These are phyloP conservation scores for Scenedesmus sp. DNA, from an alignment of 163 green algal genomes.

Conservation along the genomic window DNA sequence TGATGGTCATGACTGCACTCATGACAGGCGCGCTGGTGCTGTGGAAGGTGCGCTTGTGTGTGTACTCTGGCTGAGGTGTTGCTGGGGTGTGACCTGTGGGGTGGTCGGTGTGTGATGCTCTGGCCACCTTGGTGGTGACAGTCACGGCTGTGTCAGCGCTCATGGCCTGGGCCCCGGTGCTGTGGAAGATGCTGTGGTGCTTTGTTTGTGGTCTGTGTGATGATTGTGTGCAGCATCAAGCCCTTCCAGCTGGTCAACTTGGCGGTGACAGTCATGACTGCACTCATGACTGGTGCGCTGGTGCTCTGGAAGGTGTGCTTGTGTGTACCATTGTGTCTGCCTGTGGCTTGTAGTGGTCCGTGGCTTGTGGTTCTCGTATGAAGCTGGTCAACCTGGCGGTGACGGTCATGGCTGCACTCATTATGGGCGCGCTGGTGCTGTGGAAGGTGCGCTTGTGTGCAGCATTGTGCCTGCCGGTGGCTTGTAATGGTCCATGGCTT, in stretches of 20 bases:
- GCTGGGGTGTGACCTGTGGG: no score
- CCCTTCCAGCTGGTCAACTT: constrained; percentile 76
- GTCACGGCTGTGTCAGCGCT: not conserved
- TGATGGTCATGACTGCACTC: constrained; percentile 64
- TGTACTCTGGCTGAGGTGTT: no score
- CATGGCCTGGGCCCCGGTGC: no score
- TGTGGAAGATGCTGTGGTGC: not conserved
- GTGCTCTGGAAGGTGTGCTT: constrained; percentile 52
- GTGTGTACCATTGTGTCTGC: no score
- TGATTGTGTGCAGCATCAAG: constrained; percentile 77
- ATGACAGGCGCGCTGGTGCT: constrained; percentile 47
- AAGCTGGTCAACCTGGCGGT: constrained; percentile 71
- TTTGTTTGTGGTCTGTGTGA: constrained; percentile 66
- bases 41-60: constrained; percentile 12
- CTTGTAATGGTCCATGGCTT: no score
- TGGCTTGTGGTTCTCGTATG: constrained; percentile 37
- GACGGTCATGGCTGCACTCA: constrained; percentile 61
- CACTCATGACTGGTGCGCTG: constrained; percentile 55
- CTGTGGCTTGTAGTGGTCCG: not conserved
- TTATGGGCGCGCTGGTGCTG: constrained; percentile 46
- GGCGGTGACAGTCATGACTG: constrained; percentile 65
- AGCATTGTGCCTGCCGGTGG: no score
- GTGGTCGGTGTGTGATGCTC: no score
- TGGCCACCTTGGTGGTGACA: no score
- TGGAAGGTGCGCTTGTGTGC: constrained; percentile 20